Evolutionary conservation across 768 basidiomycete genomes (phyloP), one percentile per base, ranked within the genome.

Genomic region (Podaxis pistillaris): DNA sequence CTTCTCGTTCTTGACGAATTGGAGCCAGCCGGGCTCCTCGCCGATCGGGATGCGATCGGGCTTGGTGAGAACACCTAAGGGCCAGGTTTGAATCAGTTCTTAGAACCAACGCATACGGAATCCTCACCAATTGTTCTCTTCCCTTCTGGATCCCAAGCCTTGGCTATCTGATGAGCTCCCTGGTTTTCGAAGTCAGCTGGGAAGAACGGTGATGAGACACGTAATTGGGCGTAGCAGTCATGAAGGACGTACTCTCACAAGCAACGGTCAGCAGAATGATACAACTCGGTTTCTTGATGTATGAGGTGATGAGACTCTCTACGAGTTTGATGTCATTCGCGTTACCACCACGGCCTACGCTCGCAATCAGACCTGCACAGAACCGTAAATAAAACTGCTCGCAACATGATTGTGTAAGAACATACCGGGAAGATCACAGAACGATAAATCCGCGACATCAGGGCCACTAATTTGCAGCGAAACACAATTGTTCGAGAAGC

Each of bases 151-250:
- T 92, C 90, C 56, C 81, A 74, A 12, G 74, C 54, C 66, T 86
- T 87, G 0, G 89, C 84, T 0, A 93, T 74, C 22, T 81, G 75
- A 63, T 88, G 86, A 0, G 90, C 90, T 0, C 86, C 87, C 69
- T 93, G 90, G 49, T 90, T 93, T 65, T 92, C 88, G 19, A 89
- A 90, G 65, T 93, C 90, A 54, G 89, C 91, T 93, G 56, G 13
- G 53, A 4, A 19, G 30, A 8, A 7, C 4, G n/a, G n/a, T 12
- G 38, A 40, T 12, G 17, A 12, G 41, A 12, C 36, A 36, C 17
- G 13, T 50, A 46, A 19, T 36, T 19, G 19, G 8, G n/a, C 0
- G 4, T 0, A 40, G 19, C 37, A 1, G 54, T 24, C 4, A 40
- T 8, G 30, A 49, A 30, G 13, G n/a, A 61, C 81, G 59, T 61